Evolutionary conservation across 2,329 filamentous ascomycete genomes (phyloP).

Genomic region (Sclerotinia subarctica): DNA sequence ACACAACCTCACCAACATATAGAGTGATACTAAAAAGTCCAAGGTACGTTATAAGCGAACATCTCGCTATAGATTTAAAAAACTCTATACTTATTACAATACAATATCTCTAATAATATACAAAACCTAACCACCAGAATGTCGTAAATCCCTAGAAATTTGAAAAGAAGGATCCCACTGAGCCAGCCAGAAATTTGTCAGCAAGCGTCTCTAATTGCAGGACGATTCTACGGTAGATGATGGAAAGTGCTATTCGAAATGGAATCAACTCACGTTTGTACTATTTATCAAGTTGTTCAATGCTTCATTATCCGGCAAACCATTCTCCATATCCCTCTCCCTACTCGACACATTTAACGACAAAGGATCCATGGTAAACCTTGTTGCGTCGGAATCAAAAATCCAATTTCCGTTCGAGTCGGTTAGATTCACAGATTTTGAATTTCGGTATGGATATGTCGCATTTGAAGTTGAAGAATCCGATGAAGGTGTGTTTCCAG

Average conservation of each 20-base stretch:
- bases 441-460: constrained; percentile 4
- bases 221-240: background rate
- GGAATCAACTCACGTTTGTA: background rate
- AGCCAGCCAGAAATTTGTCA: background rate
- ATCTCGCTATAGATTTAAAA: too few species aligned
- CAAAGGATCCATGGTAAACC: background rate
- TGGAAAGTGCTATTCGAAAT: too few species aligned
- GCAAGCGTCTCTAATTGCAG: background rate
- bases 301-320: background rate
- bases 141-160: too few species aligned
- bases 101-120: too few species aligned
- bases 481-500: constrained; percentile 21
- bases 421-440: background rate
- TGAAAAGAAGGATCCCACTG: background rate
- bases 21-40: too few species aligned
- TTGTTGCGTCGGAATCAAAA: background rate
- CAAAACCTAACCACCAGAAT: background rate
- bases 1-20: too few species aligned
- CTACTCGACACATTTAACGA: background rate
- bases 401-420: background rate
- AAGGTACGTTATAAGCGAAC: too few species aligned
- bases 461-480: constrained; percentile 18
- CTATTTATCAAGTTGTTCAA: background rate
- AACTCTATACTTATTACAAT: too few species aligned
- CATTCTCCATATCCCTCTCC: background rate